Evolutionary conservation across 2,329 filamentous ascomycete species (phyloP), one percentile per base, ranked within the genome.

Genomic region (Aspergillus piperis): DNA sequence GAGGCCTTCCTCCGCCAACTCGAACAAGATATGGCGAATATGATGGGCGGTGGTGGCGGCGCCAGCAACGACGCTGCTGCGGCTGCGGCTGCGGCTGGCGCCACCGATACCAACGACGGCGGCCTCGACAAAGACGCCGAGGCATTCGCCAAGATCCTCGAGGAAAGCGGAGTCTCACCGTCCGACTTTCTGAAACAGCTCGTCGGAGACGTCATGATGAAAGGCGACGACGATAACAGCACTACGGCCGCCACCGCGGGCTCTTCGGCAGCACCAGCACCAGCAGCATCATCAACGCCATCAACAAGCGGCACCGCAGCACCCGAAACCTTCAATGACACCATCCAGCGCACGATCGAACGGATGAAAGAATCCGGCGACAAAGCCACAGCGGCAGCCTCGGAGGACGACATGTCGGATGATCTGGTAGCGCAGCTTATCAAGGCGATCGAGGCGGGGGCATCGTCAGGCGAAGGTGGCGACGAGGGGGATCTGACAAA

Each of bases 341-440:
- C 91, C 0, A 98, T 99, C 69, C 88, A 90, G 62, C 88, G 88
- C 68, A 98, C 95, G 0, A 97, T 99, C 90, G 91, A 96, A 77
- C 90, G 95, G 52, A 96, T 99, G 92, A 90, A 96, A 70, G 86
- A 86, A 36, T 96, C 92, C 0, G 92, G 91, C 2, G 88, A 94
- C 42, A 89, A 92, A 67, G 93, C 93, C 3, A 92, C 91, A 0
- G 90, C 91, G 2, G 85, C 85, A 0, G 91, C 91, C 0, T 86
- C 88, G 13, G 71, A 75, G 0, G 83, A 89, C 2, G 88, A 87
- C 1, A 84, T 88, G 5, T 82, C 84, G 5, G 88, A 96, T 65
- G 93, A 97, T 73, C 87, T 98, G 71, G 82, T 99, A 47, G 88
- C 91, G n/a, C 90, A 97, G 74, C 88, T 99, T 82, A 84, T 99